These are phyloP conservation scores for Phaeolepiota aurea DNA, from an alignment of 768 basidiomycete species.

Conservation along the genomic window DNA sequence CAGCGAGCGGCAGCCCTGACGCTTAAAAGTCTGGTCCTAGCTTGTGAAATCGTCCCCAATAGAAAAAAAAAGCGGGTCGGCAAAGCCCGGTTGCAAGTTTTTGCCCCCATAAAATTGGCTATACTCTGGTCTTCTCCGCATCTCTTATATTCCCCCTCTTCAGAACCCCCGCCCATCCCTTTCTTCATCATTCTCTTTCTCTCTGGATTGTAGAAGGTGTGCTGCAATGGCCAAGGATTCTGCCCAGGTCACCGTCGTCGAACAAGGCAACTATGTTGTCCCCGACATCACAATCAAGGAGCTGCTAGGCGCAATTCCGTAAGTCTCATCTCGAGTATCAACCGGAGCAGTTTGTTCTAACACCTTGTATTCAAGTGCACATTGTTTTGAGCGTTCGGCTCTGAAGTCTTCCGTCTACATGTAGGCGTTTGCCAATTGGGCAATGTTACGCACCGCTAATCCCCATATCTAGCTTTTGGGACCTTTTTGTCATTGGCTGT, in stretches of 20 bases:
- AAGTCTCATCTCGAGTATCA: constrained; percentile 18
- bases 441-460: neutral
- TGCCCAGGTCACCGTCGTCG: constrained; percentile 24
- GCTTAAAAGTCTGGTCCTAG: too few relatives aligned
- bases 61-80: too few relatives aligned
- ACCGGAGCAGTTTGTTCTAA: neutral
- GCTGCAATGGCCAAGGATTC: constrained; percentile 25
- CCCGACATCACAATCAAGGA: constrained; percentile 88
- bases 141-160: constrained; percentile 7
- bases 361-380: constrained; percentile 36
- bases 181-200: constrained; percentile 5
- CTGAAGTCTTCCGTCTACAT: constrained; percentile 71
- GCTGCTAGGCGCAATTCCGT: constrained; percentile 78
- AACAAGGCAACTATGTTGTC: constrained; percentile 58
- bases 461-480: constrained; percentile 49
- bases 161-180: constrained; percentile 6
- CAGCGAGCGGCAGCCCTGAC: too few relatives aligned
- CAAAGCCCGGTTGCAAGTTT: too few relatives aligned
- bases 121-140: constrained; percentile 6
- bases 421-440: constrained; percentile 31
- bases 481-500: constrained; percentile 58
- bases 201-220: constrained; percentile 4
- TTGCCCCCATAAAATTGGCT: too few relatives aligned
- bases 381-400: constrained; percentile 89
- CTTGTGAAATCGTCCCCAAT: too few relatives aligned